Base-by-base conservation (phyloP, 164 flowering plant genomes). In the Euptelea pleiosperma region DNA sequence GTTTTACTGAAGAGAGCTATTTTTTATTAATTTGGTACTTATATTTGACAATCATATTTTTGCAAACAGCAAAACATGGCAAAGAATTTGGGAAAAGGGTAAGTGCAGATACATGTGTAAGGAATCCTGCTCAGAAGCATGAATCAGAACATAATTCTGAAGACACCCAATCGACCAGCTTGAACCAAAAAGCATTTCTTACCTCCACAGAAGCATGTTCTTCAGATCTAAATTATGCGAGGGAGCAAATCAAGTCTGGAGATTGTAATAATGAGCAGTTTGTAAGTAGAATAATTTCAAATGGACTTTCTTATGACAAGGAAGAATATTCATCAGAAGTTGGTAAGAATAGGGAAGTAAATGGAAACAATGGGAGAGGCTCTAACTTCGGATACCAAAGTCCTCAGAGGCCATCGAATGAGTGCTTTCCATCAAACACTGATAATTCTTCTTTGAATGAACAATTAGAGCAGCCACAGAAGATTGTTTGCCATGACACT, bases 61-160 rank as follows among this genome's bases (percentile, higher is more conserved):
- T 70, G 35, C 43, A 12, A 49, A 59, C 77, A 83, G 85, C 81
- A 33, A 81, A 83, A 68, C 55, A 42, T 34, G 68, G 60, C 3
- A 67, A 55, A 55, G 48, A 45, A 22, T 56, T 24, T 24, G 34
- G 42, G 22, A 35, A 45, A 15, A 54, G 46, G 35, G 30, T 34
- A 24, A 28, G 15, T 35, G 42, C 65, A 22, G 57, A 35, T 59
- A 16, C 52, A 41, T 43, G 8, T 47, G 73, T 56, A 19, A 42
- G 51, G 30, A 70, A 31, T 53, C 49, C 49, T 61, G 25, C 58
- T 42, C 62, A 49, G 34, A 58, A 35, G 24, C 58, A 60, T 36
- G 52, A 55, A 30, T 25, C 21, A 12, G 63, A 42, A 46, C 46
- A 46, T 53, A 47, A 34, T 43, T 58, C 64, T 29, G 61, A 62